Evolutionary conservation across 371 early-diverging fungal species (phyloP).

Genomic region (Actinomortierella ambigua): DNA sequence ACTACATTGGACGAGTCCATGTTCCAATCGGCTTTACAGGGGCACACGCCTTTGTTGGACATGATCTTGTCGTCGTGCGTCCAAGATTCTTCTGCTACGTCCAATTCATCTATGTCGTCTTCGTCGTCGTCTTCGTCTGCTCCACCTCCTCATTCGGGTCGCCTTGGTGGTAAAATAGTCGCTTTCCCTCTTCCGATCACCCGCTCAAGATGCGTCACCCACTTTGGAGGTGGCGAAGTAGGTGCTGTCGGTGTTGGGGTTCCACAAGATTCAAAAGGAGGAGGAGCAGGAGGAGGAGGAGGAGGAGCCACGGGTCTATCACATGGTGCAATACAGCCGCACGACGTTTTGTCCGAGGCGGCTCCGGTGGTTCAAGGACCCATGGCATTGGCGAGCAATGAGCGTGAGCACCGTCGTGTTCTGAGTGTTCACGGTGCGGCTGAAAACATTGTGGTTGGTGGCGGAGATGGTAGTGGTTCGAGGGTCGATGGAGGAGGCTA

Average conservation of each 20-base stretch:
- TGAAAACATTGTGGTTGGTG: not conserved
- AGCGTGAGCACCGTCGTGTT: conserved; percentile 21
- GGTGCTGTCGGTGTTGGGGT: not conserved
- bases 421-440: conserved; percentile 23
- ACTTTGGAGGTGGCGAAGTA: not conserved
- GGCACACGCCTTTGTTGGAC: not conserved
- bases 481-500: not conserved
- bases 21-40: not conserved
- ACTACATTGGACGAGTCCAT: not conserved
- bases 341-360: no score
- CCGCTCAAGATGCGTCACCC: conserved; percentile 17
- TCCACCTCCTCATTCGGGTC: no score
- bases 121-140: not conserved
- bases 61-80: not conserved
- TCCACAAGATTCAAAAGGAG: not conserved
- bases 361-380: conserved; percentile 4
- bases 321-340: not conserved
- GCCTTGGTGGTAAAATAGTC: no score
- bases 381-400: conserved; percentile 28
- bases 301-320: not conserved
- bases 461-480: not conserved
- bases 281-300: not conserved
- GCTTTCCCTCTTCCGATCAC: conserved; percentile 18
- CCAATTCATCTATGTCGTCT: no score
- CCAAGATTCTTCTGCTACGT: no score